These are phyloP conservation scores for Nymphaea colorata DNA, from an alignment of 164 flowering plant species.

Conservation along the genomic window DNA sequence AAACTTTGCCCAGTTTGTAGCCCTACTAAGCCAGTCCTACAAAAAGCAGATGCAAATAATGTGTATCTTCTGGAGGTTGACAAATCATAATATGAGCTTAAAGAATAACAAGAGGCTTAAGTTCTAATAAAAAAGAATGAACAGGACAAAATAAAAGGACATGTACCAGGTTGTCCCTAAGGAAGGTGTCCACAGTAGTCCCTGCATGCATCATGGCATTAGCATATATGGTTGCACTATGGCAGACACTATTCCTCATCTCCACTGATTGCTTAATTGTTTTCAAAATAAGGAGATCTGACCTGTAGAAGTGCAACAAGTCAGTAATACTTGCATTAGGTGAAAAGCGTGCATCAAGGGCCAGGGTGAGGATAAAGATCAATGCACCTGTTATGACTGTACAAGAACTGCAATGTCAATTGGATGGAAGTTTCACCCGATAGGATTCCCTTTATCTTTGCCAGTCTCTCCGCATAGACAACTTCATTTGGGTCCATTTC, in stretches of 20 bases:
- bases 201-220: conserved; percentile 99
- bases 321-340: neutral
- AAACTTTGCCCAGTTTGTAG: conserved; percentile 93
- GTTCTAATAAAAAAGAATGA: neutral
- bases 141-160: neutral
- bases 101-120: neutral
- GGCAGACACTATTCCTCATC: conserved; percentile 94
- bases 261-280: conserved; percentile 93
- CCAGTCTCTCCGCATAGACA: conserved; percentile 50
- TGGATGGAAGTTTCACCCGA: conserved; percentile 91
- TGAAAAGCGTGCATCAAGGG: neutral
- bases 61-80: neutral
- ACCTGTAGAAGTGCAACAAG: conserved; percentile 28
- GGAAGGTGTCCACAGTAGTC: conserved; percentile 89
- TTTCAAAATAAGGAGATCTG: conserved; percentile 80
- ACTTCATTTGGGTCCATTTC: conserved; percentile 42
- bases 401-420: conserved; percentile 76
- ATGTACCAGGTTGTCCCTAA: conserved; percentile 77
- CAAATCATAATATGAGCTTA: neutral
- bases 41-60: neutral
- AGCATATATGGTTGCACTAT: conserved; percentile 90
- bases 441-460: conserved; percentile 64
- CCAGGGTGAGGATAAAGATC: neutral
- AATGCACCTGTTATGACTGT: conserved; percentile 73
- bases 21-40: conserved; percentile 91